Percentiles rank a stretch among this genome's conserved stretches.
These are phyloP conservation scores for Cubamyces sp. DNA, from an alignment of 768 basidiomycete species.

Conservation along the genomic window DNA sequence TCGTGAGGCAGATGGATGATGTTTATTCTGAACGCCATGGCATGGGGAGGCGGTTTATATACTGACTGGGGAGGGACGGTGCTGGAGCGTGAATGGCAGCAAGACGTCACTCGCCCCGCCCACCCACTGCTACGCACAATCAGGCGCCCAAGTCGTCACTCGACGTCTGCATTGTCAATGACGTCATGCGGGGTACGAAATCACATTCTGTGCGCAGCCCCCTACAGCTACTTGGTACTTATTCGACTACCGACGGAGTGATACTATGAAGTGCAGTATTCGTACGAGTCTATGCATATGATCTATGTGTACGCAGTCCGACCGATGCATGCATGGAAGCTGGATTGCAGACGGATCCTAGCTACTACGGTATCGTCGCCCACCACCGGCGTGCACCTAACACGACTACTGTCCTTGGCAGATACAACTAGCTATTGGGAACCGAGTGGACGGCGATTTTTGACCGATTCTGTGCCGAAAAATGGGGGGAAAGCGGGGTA, in stretches of 20 bases:
- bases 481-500: constrained; percentile 15
- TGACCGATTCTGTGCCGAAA: neutral
- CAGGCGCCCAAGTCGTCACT: constrained; percentile 14
- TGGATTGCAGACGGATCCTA: constrained; percentile 1
- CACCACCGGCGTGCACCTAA: neutral
- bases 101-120: constrained; percentile 19
- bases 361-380: constrained; percentile 6
- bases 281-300: neutral
- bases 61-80: neutral
- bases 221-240: too few species aligned
- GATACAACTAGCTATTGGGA: constrained; percentile 7
- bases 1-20: constrained; percentile 1
- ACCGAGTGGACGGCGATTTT: constrained; percentile 13
- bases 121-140: neutral
- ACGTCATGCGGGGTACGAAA: neutral
- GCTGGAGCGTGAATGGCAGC: constrained; percentile 9
- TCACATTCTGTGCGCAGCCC: too few species aligned
- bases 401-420: constrained; percentile 2
- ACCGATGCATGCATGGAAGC: neutral
- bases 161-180: neutral
- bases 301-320: neutral
- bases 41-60: neutral
- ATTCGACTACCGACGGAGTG: neutral
- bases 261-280: constrained; percentile 1
- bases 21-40: constrained; percentile 1